These are phyloP conservation scores for Entrophospora sp. DNA, from an alignment of 192 early-diverging fungal genomes.

Conservation along the genomic window DNA sequence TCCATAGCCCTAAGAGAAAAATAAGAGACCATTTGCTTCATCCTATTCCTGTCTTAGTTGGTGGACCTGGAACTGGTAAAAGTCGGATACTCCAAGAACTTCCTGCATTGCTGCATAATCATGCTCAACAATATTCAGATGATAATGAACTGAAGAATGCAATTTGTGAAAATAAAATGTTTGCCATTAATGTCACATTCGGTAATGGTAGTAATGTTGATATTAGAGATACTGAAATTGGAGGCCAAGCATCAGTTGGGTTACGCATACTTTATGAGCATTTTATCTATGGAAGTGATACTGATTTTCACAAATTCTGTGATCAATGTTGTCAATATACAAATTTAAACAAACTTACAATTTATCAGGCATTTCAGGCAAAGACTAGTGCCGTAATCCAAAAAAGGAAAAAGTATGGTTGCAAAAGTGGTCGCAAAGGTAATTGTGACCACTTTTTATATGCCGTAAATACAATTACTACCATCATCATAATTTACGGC, in stretches of 20 bases:
- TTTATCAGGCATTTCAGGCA: too few species aligned
- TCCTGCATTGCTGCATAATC: neutral
- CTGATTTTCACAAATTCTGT: neutral
- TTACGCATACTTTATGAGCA: neutral
- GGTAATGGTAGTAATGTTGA: neutral
- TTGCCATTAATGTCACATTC: neutral
- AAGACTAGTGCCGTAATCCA: too few species aligned
- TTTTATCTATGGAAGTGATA: neutral
- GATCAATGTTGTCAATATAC: neutral
- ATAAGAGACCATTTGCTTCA: too few species aligned
- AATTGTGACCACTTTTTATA: too few species aligned
- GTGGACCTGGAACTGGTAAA: slow-evolving; percentile 1
- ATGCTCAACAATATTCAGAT: neutral
- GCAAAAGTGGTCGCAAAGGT: too few species aligned
- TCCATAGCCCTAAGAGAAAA: too few species aligned
- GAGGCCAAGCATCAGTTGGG: neutral
- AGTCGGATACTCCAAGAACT: neutral
- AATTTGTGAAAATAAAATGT: neutral
- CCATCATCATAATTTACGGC: too few species aligned
- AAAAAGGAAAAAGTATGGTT: too few species aligned
- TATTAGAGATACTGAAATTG: neutral
- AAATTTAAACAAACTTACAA: too few species aligned
- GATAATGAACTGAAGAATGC: neutral
- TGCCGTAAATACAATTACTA: too few species aligned
- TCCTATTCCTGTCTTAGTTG: neutral